A percentile compares a stretch with the other conserved stretches of the same genome.
These are phyloP conservation scores for Ogataea nonfermentans DNA, from an alignment of 805 yeast species.

Conservation along the genomic window DNA sequence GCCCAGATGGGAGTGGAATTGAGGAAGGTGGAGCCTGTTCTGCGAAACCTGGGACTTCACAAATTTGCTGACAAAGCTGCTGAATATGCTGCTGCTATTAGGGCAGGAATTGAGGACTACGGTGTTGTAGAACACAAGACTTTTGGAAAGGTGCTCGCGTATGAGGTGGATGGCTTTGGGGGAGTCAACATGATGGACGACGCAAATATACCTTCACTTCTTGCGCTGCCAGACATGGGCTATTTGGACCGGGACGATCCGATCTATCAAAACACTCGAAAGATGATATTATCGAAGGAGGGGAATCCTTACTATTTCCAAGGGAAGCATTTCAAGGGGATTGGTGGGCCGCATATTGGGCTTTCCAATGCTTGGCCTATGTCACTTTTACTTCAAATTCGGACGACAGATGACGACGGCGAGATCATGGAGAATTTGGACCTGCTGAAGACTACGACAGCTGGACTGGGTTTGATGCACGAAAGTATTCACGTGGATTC, in stretches of 20 bases:
- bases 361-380: slow-evolving; percentile 85
- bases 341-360: slow-evolving; percentile 93
- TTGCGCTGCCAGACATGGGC: slow-evolving; percentile 80
- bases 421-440: slow-evolving; percentile 57
- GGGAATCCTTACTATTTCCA: slow-evolving; percentile 78
- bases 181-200: slow-evolving; percentile 78
- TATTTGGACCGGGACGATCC: slow-evolving; percentile 49
- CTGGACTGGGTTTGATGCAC: slow-evolving; percentile 77
- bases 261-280: slow-evolving; percentile 74
- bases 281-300: slow-evolving; percentile 61
- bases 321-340: slow-evolving; percentile 66
- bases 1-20: slow-evolving; percentile 72
- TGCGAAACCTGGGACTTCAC: slow-evolving; percentile 20
- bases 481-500: slow-evolving; percentile 72
- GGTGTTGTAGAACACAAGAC: slow-evolving; percentile 67
- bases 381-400: slow-evolving; percentile 71
- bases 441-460: slow-evolving; percentile 59
- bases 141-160: slow-evolving; percentile 80
- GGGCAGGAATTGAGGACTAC: slow-evolving; percentile 55
- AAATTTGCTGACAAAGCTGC: slow-evolving; percentile 31
- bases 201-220: slow-evolving; percentile 81
- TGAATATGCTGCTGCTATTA: slow-evolving; percentile 42
- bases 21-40: slow-evolving; percentile 30
- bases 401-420: slow-evolving; percentile 69
- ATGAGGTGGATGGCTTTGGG: slow-evolving; percentile 88